Percentiles rank a stretch among this genome's conserved stretches.
Conservation (phyloP, 352 stramenopile genomes). For the Phytophthora gonapodyides region DNA sequence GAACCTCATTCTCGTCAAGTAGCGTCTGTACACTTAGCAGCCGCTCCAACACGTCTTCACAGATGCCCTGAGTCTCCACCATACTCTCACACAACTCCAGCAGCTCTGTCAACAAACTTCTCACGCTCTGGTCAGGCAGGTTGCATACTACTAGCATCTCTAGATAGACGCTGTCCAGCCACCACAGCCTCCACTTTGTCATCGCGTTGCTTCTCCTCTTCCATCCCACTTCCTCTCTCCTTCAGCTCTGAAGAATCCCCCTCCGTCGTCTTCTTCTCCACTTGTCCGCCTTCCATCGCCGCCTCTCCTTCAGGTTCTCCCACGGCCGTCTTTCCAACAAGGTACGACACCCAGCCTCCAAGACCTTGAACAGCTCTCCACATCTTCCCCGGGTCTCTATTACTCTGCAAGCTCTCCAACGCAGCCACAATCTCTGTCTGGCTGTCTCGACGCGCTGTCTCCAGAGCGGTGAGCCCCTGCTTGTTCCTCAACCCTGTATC, state of each 20-base stretch:
- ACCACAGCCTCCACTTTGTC: too few species aligned
- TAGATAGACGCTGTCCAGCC: too few species aligned
- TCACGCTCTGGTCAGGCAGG: too few species aligned
- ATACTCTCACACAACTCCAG: conserved; percentile 9
- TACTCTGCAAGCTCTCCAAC: neutral
- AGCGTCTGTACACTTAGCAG: conserved; percentile 10
- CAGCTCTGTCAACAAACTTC: too few species aligned
- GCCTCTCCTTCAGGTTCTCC: conserved; percentile 7
- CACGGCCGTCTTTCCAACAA: neutral
- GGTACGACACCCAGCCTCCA: conserved; percentile 2
- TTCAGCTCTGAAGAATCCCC: neutral
- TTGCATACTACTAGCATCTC: too few species aligned
- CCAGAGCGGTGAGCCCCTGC: neutral
- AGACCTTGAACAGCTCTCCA: conserved; percentile 1
- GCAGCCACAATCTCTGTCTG: neutral
- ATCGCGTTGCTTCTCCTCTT: too few species aligned
- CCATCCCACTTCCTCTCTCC: too few species aligned
- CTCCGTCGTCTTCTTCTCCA: neutral
- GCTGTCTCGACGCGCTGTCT: conserved; percentile 1
- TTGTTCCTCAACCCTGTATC: conserved; percentile 11
- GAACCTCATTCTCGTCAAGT: conserved; percentile 2
- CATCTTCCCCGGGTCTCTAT: neutral
- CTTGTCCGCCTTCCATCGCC: too few species aligned
- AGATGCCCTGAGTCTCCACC: conserved; percentile 18
- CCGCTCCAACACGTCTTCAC: conserved; percentile 19